phyloP scores from a whole-genome alignment of 768 basidiomycete genomes.

The Sistotremastrum niveocremeum region DNA sequence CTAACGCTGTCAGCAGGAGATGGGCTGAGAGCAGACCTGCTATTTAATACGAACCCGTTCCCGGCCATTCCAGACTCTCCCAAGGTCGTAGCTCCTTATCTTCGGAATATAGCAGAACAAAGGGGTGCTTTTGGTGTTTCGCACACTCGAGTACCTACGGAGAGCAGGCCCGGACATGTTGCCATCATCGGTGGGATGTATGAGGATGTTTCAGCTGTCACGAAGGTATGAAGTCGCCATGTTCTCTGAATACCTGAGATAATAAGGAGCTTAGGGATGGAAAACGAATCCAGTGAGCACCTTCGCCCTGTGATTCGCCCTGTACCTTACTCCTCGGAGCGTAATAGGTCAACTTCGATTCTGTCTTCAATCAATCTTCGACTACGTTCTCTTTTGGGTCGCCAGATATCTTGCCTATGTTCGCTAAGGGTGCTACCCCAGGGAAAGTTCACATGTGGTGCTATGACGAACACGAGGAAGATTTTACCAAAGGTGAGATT shows the following conservation, averaged over 20 bases:
- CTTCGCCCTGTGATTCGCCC: not conserved
- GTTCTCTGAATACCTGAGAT: conserved; percentile 4
- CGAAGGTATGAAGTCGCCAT: conserved; percentile 38
- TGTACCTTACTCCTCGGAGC: conserved; percentile 2
- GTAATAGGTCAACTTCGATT: conserved; percentile 58
- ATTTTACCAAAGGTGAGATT: conserved; percentile 65
- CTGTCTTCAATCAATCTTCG: conserved; percentile 72
- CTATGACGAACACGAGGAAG: conserved; percentile 66
- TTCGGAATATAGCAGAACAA: conserved; percentile 50
- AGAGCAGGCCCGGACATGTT: conserved; percentile 80
- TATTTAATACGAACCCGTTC: conserved; percentile 55
- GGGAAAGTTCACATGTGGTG: conserved; percentile 64
- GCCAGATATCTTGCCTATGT: conserved; percentile 85
- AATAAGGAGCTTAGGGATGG: conserved; percentile 45
- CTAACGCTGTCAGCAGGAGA: conserved; percentile 39
- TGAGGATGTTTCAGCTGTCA: conserved; percentile 80
- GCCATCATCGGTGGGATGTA: conserved; percentile 89
- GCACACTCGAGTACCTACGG: conserved; percentile 79
- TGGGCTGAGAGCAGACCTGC: conserved; percentile 69
- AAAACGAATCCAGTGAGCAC: conserved; percentile 60
- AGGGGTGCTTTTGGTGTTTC: conserved; percentile 74
- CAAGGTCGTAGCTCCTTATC: conserved; percentile 55
- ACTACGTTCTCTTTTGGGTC: conserved; percentile 75
- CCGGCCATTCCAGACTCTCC: conserved; percentile 35
- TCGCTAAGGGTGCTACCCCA: conserved; percentile 54